Conservation (phyloP, 148 eudicot genomes). For the Cornus kousa region DNA sequence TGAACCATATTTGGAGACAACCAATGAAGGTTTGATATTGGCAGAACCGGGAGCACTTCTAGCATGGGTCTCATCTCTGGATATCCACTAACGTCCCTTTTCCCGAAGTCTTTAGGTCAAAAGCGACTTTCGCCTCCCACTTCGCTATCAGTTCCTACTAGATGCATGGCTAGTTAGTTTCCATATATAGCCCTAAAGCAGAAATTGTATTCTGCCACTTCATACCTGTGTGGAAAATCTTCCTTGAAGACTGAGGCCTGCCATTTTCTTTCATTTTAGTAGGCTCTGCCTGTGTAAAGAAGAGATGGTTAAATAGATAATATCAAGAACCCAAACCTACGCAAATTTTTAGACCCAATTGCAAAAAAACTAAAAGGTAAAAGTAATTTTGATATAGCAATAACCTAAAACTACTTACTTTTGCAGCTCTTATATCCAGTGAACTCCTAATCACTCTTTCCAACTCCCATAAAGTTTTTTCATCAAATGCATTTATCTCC, state of each 20-base stretch:
- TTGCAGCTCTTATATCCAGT: slow-evolving; percentile 11
- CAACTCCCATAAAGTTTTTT: slow-evolving; percentile 28
- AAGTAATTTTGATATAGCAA: not conserved
- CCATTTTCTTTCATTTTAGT: slow-evolving; percentile 15
- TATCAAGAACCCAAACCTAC: not conserved
- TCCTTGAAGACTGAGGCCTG: slow-evolving; percentile 3
- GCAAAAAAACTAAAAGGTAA: not conserved
- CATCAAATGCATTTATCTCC: slow-evolving; percentile 29
- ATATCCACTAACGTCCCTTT: too few relatives aligned
- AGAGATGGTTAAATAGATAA: not conserved
- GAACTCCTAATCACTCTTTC: slow-evolving; percentile 22
- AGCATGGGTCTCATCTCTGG: not conserved
- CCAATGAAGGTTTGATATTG: not conserved
- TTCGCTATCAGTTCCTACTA: slow-evolving; percentile 27
- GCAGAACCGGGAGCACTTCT: slow-evolving; percentile 26
- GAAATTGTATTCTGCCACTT: slow-evolving; percentile 20
- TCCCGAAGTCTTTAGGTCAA: too few relatives aligned
- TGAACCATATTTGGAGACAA: slow-evolving; percentile 12
- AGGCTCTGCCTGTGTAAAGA: slow-evolving; percentile 23
- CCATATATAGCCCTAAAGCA: slow-evolving; percentile 22
- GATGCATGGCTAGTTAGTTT: slow-evolving; percentile 30
- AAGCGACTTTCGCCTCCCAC: not conserved
- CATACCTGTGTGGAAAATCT: not conserved
- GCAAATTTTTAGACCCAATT: not conserved
- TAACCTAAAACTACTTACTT: too few relatives aligned